These are phyloP conservation scores for Crepidotus variabilis DNA, from an alignment of 768 basidiomycete species.

Conservation along the genomic window DNA sequence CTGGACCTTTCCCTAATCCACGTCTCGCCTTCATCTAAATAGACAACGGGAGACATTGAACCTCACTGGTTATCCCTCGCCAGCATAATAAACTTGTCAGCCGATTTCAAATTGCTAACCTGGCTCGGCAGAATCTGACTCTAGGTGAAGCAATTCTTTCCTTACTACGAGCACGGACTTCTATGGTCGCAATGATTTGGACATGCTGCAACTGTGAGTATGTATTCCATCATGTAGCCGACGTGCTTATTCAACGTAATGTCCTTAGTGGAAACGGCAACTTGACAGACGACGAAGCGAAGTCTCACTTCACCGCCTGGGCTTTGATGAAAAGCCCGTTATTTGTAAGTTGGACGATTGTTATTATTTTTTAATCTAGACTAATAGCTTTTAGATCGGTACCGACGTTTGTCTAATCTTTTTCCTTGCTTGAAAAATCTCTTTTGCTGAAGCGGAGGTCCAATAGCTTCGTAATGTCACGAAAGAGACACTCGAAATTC, in stretches of 20 bases:
- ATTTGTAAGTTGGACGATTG: conserved; percentile 36
- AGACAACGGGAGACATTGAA: conserved; percentile 51
- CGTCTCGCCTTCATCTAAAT: neutral
- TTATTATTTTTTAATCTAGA: neutral
- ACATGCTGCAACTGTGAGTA: conserved; percentile 42
- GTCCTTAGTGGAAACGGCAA: conserved; percentile 54
- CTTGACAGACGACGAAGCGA: conserved; percentile 58
- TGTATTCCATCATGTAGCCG: conserved; percentile 1
- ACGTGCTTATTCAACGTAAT: conserved; percentile 1
- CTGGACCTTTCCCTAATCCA: neutral
- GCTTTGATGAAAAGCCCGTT: conserved; percentile 68
- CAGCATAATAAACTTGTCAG: conserved; percentile 52
- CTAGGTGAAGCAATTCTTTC: conserved; percentile 54
- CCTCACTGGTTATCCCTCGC: conserved; percentile 49
- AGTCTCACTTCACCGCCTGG: conserved; percentile 73
- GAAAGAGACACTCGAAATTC: conserved; percentile 46
- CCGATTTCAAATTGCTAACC: no score
- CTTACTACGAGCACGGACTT: conserved; percentile 60
- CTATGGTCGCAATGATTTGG: conserved; percentile 66
- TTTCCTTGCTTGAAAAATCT: neutral
- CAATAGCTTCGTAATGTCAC: conserved; percentile 45
- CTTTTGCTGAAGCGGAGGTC: neutral
- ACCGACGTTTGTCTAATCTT: conserved; percentile 26
- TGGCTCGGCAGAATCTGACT: neutral
- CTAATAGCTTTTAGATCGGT: neutral